Percentiles rank a stretch among this genome's conserved stretches.
phyloP scores from a whole-genome alignment of 2,329 filamentous ascomycete genomes.

The Sordariomycetes sp. region DNA sequence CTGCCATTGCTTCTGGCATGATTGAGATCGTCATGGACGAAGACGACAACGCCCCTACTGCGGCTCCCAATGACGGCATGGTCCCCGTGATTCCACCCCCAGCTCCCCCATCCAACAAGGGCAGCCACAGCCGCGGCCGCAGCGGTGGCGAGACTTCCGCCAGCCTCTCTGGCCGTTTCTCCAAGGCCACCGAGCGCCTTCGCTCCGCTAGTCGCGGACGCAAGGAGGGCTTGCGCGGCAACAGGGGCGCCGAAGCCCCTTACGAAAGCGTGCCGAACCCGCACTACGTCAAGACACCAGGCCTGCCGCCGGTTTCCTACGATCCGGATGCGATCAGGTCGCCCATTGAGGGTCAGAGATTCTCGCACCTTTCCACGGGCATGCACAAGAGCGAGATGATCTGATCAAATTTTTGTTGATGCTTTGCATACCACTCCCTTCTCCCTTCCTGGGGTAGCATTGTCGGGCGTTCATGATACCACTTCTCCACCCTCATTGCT shows the following conservation, averaged over 20 bases:
- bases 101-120: constrained; percentile 27
- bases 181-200: constrained; percentile 50
- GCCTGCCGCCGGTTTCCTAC: constrained; percentile 25
- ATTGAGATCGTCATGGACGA: constrained; percentile 62
- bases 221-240: constrained; percentile 24
- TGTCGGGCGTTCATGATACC: not conserved
- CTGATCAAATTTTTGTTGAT: no score
- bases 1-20: constrained; percentile 41
- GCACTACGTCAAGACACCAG: constrained; percentile 13
- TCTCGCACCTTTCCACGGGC: constrained; percentile 37
- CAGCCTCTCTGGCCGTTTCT: constrained; percentile 43
- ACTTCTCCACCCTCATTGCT: no score
- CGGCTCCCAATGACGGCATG: constrained; percentile 29
- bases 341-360: constrained; percentile 17
- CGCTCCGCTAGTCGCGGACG: constrained; percentile 49
- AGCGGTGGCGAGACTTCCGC: constrained; percentile 46
- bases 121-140: constrained; percentile 48
- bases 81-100: constrained; percentile 36
- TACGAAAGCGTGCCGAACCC: constrained; percentile 30
- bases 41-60: constrained; percentile 29
- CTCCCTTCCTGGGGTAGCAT: no score
- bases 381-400: constrained; percentile 48
- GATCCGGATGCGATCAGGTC: constrained; percentile 25
- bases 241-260: constrained; percentile 21
- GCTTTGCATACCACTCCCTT: no score